Evolutionary conservation across 306 rosid species (phyloP).

Genomic region (Gastrolobium villosum): DNA sequence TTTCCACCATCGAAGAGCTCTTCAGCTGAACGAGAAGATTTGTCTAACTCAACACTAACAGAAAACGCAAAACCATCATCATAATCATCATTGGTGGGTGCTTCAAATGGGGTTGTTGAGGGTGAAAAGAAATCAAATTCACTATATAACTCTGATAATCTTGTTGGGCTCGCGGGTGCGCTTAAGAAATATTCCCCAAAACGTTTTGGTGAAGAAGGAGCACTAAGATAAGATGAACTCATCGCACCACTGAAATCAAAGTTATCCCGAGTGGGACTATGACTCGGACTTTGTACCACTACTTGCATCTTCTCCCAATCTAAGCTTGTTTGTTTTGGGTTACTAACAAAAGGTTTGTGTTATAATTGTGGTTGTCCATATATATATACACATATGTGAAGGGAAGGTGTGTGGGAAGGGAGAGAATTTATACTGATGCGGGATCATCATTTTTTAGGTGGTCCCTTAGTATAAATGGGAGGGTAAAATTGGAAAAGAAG

Average conservation of each 20-base stretch:
- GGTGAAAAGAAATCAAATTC: conserved; percentile 56
- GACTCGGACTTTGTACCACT: conserved; percentile 56
- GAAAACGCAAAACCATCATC: conserved; percentile 74
- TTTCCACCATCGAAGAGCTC: conserved; percentile 89
- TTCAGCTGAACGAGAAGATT: conserved; percentile 77
- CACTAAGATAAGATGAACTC: conserved; percentile 61
- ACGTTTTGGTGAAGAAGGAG: conserved; percentile 77
- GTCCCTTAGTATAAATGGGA: too few relatives aligned
- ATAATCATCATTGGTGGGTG: not conserved
- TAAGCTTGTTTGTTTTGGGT: conserved; percentile 17
- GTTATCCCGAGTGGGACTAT: conserved; percentile 53
- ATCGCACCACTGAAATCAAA: conserved; percentile 61
- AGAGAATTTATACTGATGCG: too few relatives aligned
- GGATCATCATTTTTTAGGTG: too few relatives aligned
- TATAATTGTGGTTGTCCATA: conserved; percentile 33
- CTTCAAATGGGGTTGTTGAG: conserved; percentile 12
- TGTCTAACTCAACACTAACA: conserved; percentile 57
- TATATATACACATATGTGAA: not conserved
- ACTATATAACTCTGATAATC: conserved; percentile 56
- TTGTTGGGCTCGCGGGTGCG: conserved; percentile 84
- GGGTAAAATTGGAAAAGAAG: too few relatives aligned
- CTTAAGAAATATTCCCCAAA: conserved; percentile 74
- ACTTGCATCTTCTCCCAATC: conserved; percentile 65
- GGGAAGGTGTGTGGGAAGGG: conserved; percentile 50
- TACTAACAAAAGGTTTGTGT: conserved; percentile 30